Evolutionary conservation across 306 rosid genomes (phyloP), one percentile per base, ranked within the genome.

Genomic region (Cicer pinnatifidum): DNA sequence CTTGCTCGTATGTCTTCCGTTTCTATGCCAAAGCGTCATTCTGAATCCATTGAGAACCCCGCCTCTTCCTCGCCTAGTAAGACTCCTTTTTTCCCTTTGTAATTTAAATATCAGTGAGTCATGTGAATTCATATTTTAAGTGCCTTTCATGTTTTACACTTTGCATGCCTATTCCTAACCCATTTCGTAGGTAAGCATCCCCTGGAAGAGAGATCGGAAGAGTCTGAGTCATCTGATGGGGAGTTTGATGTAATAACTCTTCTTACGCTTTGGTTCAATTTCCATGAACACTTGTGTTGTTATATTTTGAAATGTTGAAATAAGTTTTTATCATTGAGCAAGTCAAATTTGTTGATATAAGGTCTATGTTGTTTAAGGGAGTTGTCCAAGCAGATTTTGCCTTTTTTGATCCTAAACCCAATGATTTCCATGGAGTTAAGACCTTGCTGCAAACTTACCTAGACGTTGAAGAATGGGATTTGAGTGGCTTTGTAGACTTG

Each of bases 381-480:
- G 76, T 75, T 67, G 78, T 93, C 52, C 96, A 89, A 87, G 93
- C 92, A 69, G 96, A 93, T 70, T 88, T 89, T 85, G 86, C 86
- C 43, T 91, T 93, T 80, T 93, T 88, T 41, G 97, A 93, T 86
- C 96, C 97, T 6, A 91, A 91, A 78, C 75, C 94, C 7, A 74
- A 75, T 1, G 94, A 91, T 70, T 93, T 89, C 81, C 97, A 93
- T 73, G 98, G 96, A 77, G 91, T 84, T 39, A 93, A 89, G 92
- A 87, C 87, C 45, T 82, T 93, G 86, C 86, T 93, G 23, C 92
- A 84, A 78, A 81, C 85, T 71, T 91, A 86, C 80, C 91, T 93
- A 15, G 90, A 91, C 80, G 81, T 83, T 64, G 75, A 75, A 48
- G 82, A 78, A 57, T 93, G 96, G 97, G 94, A 91, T 84, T 84